Conservation (phyloP, 2,329 filamentous ascomycete genomes). For the Exophiala aquamarina region DNA sequence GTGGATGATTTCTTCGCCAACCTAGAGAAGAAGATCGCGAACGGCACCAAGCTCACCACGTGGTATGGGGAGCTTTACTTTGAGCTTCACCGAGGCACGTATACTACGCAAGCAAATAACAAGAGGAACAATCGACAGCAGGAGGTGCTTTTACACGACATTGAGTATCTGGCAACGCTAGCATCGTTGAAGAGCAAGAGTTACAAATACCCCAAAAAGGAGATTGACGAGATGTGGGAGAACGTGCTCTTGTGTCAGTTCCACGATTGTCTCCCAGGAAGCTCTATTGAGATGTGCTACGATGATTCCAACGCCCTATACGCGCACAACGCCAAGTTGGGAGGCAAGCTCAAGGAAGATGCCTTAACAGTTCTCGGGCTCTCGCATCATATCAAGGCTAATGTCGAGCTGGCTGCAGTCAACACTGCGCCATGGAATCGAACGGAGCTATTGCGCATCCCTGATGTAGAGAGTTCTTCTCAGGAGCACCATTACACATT, state of each 20-base stretch:
- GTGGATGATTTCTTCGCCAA: conserved; percentile 93
- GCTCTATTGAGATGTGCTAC: conserved; percentile 96
- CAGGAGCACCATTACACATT: conserved; percentile 40
- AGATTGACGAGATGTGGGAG: conserved; percentile 98
- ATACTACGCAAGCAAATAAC: conserved; percentile 96
- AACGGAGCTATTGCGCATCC: conserved; percentile 68
- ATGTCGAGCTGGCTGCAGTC: conserved; percentile 60
- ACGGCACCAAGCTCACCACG: conserved; percentile 73
- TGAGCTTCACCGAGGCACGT: conserved; percentile 93
- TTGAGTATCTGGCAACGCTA: conserved; percentile 84
- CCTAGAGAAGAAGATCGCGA: conserved; percentile 72
- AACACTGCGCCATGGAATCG: conserved; percentile 89
- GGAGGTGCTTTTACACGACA: conserved; percentile 80
- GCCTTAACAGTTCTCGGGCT: conserved; percentile 69
- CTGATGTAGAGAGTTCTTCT: conserved; percentile 33
- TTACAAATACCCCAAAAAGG: conserved; percentile 89
- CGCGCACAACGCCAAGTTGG: conserved; percentile 75
- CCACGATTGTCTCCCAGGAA: conserved; percentile 94
- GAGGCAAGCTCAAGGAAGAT: conserved; percentile 68
- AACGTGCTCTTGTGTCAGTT: conserved; percentile 89
- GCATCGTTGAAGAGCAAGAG: conserved; percentile 70
- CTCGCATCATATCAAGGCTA: conserved; percentile 40
- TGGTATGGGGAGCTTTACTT: conserved; percentile 99
- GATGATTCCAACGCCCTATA: conserved; percentile 93
- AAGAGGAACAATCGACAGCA: conserved; percentile 89